A percentile compares a stretch with the other conserved stretches of the same genome.
Evolutionary conservation across 352 stramenopile genomes (phyloP).

Genomic region (Globisporangium abappressorium): DNA sequence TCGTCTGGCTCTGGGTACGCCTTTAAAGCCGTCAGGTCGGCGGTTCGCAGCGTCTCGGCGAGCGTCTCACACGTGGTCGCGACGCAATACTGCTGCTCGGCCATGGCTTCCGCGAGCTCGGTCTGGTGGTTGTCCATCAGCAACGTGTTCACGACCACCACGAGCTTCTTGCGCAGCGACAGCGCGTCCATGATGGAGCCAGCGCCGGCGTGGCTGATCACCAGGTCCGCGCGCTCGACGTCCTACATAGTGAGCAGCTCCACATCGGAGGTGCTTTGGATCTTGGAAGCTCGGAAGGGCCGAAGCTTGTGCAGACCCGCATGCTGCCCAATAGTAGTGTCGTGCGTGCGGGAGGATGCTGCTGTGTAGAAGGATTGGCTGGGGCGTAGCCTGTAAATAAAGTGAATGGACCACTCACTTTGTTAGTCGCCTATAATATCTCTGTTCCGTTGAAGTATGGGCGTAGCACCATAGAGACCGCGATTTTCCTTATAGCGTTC

Average conservation of each 20-base stretch:
- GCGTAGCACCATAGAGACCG: background rate
- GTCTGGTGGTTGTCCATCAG: constrained; percentile 98
- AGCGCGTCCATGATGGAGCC: constrained; percentile 93
- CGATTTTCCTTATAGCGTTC: background rate
- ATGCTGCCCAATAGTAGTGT: no score
- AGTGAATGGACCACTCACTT: no score
- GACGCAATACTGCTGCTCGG: constrained; percentile 56
- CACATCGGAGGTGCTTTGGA: no score
- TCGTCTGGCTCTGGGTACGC: constrained; percentile 60
- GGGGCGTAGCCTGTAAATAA: no score
- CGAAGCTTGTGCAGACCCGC: no score
- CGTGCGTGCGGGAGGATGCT: no score
- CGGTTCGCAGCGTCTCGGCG: constrained; percentile 27
- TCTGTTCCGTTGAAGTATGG: background rate
- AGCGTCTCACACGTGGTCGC: constrained; percentile 45
- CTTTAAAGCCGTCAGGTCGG: constrained; percentile 40
- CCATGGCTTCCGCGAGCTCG: constrained; percentile 93
- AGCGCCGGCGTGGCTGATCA: constrained; percentile 94
- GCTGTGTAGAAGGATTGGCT: no score
- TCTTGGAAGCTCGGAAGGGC: no score
- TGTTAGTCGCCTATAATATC: no score
- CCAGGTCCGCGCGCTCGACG: constrained; percentile 88
- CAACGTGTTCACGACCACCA: constrained; percentile 93
- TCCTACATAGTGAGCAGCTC: constrained; percentile 45
- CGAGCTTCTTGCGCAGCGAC: constrained; percentile 70